Conservation (phyloP, 2,329 filamentous ascomycete genomes). For the Sclerotinia glacialis region DNA sequence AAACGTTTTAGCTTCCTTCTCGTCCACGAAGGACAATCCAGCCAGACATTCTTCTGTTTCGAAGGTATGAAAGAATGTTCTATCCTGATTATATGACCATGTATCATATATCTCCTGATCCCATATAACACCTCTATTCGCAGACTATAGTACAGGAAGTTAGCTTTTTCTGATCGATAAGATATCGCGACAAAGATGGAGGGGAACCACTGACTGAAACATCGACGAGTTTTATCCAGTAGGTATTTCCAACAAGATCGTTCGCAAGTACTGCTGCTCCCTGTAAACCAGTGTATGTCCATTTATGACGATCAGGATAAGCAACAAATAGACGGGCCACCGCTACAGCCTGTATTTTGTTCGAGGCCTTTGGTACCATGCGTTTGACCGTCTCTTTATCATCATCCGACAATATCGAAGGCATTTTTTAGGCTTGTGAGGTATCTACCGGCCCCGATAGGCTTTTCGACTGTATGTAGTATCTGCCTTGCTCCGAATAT, state of each 20-base stretch:
- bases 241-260: slow-evolving; percentile 90
- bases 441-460: neutral
- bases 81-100: slow-evolving; percentile 93
- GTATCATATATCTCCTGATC: slow-evolving; percentile 97
- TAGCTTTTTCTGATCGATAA: slow-evolving; percentile 23
- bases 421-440: slow-evolving; percentile 34
- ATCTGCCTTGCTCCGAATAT: neutral
- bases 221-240: slow-evolving; percentile 97
- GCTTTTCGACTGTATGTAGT: neutral
- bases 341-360: slow-evolving; percentile 96
- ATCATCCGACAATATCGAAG: slow-evolving; percentile 71
- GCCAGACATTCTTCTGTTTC: slow-evolving; percentile 91
- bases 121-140: slow-evolving; percentile 85
- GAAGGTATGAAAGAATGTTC: slow-evolving; percentile 96
- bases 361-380: slow-evolving; percentile 85
- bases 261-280: slow-evolving; percentile 89
- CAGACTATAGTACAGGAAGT: slow-evolving; percentile 56
- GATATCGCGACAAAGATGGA: neutral
- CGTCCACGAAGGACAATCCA: slow-evolving; percentile 87
- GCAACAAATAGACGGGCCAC: slow-evolving; percentile 92
- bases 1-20: slow-evolving; percentile 96
- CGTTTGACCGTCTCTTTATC: slow-evolving; percentile 97
- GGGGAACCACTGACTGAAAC: slow-evolving; percentile 67
- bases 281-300: slow-evolving; percentile 92
- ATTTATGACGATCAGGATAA: slow-evolving; percentile 79